Evolutionary conservation across 2,329 filamentous ascomycete genomes (phyloP).

Genomic region (Paradendryphiella salina): DNA sequence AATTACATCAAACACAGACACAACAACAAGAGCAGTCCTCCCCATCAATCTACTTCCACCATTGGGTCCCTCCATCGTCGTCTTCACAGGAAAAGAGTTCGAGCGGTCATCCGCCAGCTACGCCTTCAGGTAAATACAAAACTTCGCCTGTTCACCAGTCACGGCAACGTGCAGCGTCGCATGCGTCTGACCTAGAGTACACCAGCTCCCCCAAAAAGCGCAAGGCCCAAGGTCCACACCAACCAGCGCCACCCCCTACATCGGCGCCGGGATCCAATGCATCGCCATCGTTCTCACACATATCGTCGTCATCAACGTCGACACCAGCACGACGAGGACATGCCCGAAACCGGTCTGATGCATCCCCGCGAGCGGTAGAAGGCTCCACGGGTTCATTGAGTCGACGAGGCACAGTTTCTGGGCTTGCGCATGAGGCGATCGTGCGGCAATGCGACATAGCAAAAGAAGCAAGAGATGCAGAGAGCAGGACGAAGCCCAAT

Average conservation of each 20-base stretch:
- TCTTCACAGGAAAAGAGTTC: slow-evolving; percentile 59
- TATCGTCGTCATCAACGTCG: slow-evolving; percentile 58
- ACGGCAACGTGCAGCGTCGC: slow-evolving; percentile 55
- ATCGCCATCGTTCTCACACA: slow-evolving; percentile 58
- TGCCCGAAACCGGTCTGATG: slow-evolving; percentile 67
- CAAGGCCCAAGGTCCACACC: slow-evolving; percentile 66
- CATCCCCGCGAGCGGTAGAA: slow-evolving; percentile 52
- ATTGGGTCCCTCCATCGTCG: slow-evolving; percentile 76
- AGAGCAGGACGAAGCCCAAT: slow-evolving; percentile 26
- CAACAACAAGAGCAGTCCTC: slow-evolving; percentile 67
- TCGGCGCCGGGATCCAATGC: slow-evolving; percentile 54
- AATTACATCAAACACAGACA: slow-evolving; percentile 53
- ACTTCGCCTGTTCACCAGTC: slow-evolving; percentile 46
- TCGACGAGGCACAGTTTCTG: slow-evolving; percentile 40
- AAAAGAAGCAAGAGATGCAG: slow-evolving; percentile 31
- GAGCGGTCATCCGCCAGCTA: slow-evolving; percentile 67
- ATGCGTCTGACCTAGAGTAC: slow-evolving; percentile 61
- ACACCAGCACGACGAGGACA: slow-evolving; percentile 63
- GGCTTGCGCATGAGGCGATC: slow-evolving; percentile 37
- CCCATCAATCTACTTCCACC: slow-evolving; percentile 84
- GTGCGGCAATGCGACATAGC: slow-evolving; percentile 31
- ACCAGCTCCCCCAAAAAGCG: slow-evolving; percentile 83
- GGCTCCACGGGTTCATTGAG: slow-evolving; percentile 38
- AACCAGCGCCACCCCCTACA: slow-evolving; percentile 56
- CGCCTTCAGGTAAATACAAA: slow-evolving; percentile 67